A percentile compares a stretch with the other conserved stretches of the same genome.
phyloP scores from a whole-genome alignment of 179 eudicot species.

The Dionaea muscipula region DNA sequence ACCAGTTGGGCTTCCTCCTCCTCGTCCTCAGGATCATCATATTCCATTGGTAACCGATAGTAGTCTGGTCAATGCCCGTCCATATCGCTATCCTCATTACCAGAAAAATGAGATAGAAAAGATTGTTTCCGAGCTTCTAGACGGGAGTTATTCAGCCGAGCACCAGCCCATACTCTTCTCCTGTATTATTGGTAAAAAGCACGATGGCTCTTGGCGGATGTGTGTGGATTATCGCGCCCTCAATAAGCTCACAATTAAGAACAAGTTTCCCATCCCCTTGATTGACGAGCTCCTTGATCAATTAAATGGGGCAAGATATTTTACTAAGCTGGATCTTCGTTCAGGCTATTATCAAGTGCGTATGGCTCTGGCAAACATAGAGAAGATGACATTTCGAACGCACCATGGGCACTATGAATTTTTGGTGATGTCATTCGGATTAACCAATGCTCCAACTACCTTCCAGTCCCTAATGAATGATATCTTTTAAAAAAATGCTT shows the following conservation, averaged over 20 bases:
- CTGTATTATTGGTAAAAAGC: not conserved
- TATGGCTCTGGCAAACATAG: not conserved
- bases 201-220: not conserved
- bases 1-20: too few relatives aligned
- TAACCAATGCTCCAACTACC: not conserved
- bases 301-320: not conserved
- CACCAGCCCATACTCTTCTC: not conserved
- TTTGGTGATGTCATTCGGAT: not conserved
- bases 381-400: not conserved
- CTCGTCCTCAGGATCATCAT: too few relatives aligned
- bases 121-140: too few relatives aligned
- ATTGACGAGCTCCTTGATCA: not conserved
- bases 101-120: too few relatives aligned
- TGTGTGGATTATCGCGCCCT: not conserved
- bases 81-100: too few relatives aligned
- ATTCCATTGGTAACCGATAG: too few relatives aligned
- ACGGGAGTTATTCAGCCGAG: not conserved
- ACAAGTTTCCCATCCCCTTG: not conserved
- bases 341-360: not conserved
- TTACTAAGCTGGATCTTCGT: not conserved
- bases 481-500: not conserved
- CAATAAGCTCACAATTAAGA: not conserved
- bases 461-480: not conserved
- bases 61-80: too few relatives aligned
- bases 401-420: not conserved